Evolutionary conservation across 768 basidiomycete species (phyloP), one percentile per base, ranked within the genome.

Genomic region (Coprinellus micaceus): DNA sequence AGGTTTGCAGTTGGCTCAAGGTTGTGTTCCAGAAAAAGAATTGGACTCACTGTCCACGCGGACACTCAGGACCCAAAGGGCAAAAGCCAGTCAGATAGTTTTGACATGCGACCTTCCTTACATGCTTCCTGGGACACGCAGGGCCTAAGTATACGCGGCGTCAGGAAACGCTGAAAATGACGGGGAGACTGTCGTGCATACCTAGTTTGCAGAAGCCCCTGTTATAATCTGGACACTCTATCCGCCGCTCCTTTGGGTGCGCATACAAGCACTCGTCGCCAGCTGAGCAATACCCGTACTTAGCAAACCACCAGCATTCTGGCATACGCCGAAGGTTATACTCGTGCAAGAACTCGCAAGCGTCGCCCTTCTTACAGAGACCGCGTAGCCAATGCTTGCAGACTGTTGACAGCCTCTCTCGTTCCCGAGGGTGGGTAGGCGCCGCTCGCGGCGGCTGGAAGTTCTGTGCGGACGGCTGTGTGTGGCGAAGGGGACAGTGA

Each of bases 371-470:
- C 76, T 98, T 98, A 74, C 97, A 98, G 17, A 99, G 79, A 13
- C 97, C 97, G 55, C 97, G 84, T 41, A 99, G 83, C 90, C 96
- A 98, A 74, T 98, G 97, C 73, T 98, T 98, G 76, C 97, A 99
- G 17, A 99, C 95, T 2, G 96, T 97, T 21, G 89, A 83, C 41
- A 93, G 77, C 41, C 90, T 82, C 62, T 92, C 91, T 61, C 90
- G 75, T 65, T 93, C 89, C 44, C 89, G 83, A 15, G 89, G 91
- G 65, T 95, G 91, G 1, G 82, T 83, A 1, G 94, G 92, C 2
- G 86, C 72, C 53, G 89, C 85, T 55, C 89, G 88, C 9, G 91
- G 86, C 0, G 92, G 90, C 66, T 91, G 88, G 63, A 98, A 98
- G 69, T 99, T 98, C 58, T 83, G 82, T 2, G 83, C 72, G 21